Evolutionary conservation across 192 early-diverging fungal genomes (phyloP).

Genomic region (Coemansia sp.): DNA sequence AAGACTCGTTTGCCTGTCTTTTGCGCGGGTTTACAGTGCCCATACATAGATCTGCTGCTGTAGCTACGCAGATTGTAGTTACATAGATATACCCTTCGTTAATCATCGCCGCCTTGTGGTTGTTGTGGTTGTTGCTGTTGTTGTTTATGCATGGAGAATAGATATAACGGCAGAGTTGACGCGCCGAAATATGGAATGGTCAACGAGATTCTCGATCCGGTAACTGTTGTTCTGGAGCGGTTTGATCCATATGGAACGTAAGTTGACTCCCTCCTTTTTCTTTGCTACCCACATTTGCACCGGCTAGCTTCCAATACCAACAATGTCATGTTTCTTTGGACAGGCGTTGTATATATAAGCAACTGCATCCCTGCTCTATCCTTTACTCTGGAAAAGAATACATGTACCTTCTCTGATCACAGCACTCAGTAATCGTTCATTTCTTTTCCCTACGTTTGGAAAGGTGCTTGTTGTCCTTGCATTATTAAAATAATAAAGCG

Average conservation of each 20-base stretch:
- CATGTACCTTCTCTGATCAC: no score
- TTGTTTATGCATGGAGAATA: slow-evolving; percentile 33
- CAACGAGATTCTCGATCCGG: slow-evolving; percentile 16
- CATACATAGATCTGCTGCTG: background rate
- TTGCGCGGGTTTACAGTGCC: background rate
- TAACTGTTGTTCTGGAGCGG: slow-evolving; percentile 37
- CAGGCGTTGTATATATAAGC: no score
- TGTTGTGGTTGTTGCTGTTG: slow-evolving; percentile 12
- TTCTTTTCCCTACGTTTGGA: background rate
- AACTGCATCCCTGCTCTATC: no score
- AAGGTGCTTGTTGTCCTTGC: background rate
- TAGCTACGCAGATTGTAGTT: background rate
- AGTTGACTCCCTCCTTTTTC: slow-evolving; percentile 13
- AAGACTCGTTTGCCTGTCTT: background rate
- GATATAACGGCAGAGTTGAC: slow-evolving; percentile 32
- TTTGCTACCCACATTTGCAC: background rate
- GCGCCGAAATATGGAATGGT: slow-evolving; percentile 30
- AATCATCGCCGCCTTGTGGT: background rate
- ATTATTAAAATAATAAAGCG: background rate
- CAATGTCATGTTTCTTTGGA: background rate
- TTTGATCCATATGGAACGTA: slow-evolving; percentile 43
- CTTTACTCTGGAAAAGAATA: no score
- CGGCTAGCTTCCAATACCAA: background rate
- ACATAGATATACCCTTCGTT: background rate
- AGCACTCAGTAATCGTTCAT: background rate